These are phyloP conservation scores for Cairneyella variabilis DNA, from an alignment of 495 filamentous ascomycete genomes.

Conservation along the genomic window DNA sequence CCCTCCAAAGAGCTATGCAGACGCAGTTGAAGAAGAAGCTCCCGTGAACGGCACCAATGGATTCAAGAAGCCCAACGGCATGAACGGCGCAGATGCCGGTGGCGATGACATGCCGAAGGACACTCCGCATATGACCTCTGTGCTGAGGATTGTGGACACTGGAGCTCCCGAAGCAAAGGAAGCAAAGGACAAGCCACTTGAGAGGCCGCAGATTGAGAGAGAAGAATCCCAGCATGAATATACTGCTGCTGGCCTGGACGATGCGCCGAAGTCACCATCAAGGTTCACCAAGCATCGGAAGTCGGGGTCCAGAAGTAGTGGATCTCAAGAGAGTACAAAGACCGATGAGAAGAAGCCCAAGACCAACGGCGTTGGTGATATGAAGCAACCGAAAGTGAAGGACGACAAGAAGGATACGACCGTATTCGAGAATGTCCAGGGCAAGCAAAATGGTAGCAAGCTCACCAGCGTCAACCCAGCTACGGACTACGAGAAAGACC, in stretches of 20 bases:
- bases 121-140: conserved; percentile 9
- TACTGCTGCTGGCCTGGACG: conserved; percentile 22
- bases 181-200: not conserved
- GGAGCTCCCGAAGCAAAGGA: conserved; percentile 2
- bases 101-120: not conserved
- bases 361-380: not conserved
- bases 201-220: conserved; percentile 8
- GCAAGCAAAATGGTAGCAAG: conserved; percentile 11
- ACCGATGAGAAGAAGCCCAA: conserved; percentile 5
- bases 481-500: conserved; percentile 10
- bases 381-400: not conserved
- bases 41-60: conserved; percentile 2
- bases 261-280: conserved; percentile 17
- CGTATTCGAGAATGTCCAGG: conserved; percentile 11
- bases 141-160: conserved; percentile 21
- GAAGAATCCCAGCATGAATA: conserved; percentile 19
- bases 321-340: conserved; percentile 13
- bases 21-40: conserved; percentile 18
- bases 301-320: conserved; percentile 15
- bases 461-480: conserved; percentile 18
- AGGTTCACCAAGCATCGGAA: conserved; percentile 20
- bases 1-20: conserved; percentile 24
- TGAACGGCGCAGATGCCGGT: conserved; percentile 1
- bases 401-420: conserved; percentile 1
- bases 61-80: not conserved